Evolutionary conservation across 306 rosid species (phyloP).

Genomic region (Lathyrus oleraceus): DNA sequence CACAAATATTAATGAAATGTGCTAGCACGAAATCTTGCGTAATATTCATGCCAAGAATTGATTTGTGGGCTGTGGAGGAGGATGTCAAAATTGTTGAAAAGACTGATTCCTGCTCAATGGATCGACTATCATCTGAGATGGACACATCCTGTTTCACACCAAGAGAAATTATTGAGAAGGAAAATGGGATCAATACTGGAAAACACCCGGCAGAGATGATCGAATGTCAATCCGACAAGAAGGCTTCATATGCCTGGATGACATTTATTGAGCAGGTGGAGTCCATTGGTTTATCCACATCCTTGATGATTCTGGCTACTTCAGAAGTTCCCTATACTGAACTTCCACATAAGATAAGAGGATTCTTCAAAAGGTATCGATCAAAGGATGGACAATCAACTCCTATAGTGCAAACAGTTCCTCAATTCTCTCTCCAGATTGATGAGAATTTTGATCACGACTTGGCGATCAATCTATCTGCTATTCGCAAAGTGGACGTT

Average conservation of each 20-base stretch:
- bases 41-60: slow-evolving; percentile 91
- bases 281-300: slow-evolving; percentile 64
- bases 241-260: slow-evolving; percentile 80
- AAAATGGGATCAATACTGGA: slow-evolving; percentile 39
- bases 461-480: slow-evolving; percentile 55
- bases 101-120: slow-evolving; percentile 44
- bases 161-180: slow-evolving; percentile 42
- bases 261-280: slow-evolving; percentile 86
- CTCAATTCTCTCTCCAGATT: slow-evolving; percentile 67
- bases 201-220: slow-evolving; percentile 42
- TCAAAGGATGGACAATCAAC: slow-evolving; percentile 48
- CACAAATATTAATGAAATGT: slow-evolving; percentile 78
- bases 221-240: slow-evolving; percentile 35
- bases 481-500: slow-evolving; percentile 87
- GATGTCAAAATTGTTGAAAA: slow-evolving; percentile 48
- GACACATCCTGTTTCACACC: slow-evolving; percentile 35
- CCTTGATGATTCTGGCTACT: slow-evolving; percentile 88
- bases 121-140: slow-evolving; percentile 36
- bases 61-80: slow-evolving; percentile 80
- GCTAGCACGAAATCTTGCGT: slow-evolving; percentile 58
- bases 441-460: slow-evolving; percentile 64
- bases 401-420: slow-evolving; percentile 60
- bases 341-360: slow-evolving; percentile 68
- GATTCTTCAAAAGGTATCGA: slow-evolving; percentile 61
- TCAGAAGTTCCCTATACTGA: slow-evolving; percentile 66